phyloP scores from a whole-genome alignment of 78 protist genomes.

The Dictyostelium discoideum region DNA sequence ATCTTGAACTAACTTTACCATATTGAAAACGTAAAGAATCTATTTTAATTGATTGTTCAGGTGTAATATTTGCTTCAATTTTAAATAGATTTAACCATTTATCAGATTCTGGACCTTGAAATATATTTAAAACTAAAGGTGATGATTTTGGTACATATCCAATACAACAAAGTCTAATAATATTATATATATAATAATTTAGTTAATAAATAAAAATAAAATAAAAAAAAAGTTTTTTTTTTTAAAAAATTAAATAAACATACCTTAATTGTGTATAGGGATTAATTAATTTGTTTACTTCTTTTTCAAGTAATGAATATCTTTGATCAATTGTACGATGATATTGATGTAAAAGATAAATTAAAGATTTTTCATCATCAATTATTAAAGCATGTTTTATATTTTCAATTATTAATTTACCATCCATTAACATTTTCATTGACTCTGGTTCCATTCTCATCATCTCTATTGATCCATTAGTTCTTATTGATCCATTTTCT shows the following conservation, averaged over 20 bases:
- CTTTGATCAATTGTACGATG: background rate
- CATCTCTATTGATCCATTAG: background rate
- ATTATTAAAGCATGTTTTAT: background rate
- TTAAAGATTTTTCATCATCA: background rate
- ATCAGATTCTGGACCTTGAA: background rate
- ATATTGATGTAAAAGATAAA: background rate
- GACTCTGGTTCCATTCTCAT: constrained; percentile 1
- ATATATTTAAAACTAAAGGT: background rate
- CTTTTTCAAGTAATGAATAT: background rate
- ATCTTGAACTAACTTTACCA: background rate
- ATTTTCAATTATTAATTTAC: background rate
- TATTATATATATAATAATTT: background rate
- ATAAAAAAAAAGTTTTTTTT: background rate
- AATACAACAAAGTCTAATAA: background rate
- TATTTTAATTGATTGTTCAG: background rate
- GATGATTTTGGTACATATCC: background rate
- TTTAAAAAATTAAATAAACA: background rate
- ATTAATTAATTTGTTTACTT: background rate
- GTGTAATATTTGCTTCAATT: background rate
- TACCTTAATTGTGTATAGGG: background rate
- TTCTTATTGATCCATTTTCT: background rate
- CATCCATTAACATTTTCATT: background rate
- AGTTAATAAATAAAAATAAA: constrained; percentile 10
- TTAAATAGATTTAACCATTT: background rate
- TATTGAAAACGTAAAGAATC: background rate